Evolutionary conservation across 139 green algal genomes (phyloP).

Genomic region (Gonium pectorale): DNA sequence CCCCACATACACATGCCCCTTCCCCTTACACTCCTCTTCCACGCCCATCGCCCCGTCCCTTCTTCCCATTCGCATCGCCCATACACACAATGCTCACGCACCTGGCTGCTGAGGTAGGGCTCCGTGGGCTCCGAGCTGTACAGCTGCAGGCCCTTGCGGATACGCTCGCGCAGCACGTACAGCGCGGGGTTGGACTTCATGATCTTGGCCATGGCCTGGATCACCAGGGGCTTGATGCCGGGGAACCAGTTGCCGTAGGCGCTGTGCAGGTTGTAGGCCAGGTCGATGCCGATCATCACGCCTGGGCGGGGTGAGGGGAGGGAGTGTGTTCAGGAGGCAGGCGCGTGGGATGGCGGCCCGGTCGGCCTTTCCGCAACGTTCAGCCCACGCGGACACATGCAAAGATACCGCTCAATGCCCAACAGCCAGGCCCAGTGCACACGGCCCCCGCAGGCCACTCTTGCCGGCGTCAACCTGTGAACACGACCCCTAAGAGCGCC

Average conservation of each 20-base stretch:
- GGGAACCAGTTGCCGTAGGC: conserved; percentile 99
- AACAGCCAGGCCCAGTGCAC: not conserved
- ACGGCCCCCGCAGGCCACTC: too few relatives aligned
- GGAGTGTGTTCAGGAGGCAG: not conserved
- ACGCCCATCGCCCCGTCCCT: not conserved
- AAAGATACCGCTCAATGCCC: not conserved
- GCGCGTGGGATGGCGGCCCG: too few relatives aligned
- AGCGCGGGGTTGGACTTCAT: conserved; percentile 99
- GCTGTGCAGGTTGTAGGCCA: conserved; percentile 99
- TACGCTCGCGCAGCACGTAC: conserved; percentile 98
- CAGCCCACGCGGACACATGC: too few relatives aligned
- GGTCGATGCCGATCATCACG: conserved; percentile 97
- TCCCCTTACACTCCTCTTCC: not conserved
- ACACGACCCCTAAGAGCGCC: too few relatives aligned
- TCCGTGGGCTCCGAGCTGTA: conserved; percentile 99
- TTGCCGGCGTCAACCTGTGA: too few relatives aligned
- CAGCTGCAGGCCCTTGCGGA: conserved; percentile 98
- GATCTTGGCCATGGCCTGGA: conserved; percentile 96
- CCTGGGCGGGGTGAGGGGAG: conserved; percentile 59
- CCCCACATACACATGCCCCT: too few relatives aligned
- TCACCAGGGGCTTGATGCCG: conserved; percentile 95
- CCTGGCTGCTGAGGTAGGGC: conserved; percentile 94
- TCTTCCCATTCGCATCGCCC: not conserved
- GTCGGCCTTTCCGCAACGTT: too few relatives aligned
- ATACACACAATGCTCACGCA: not conserved